Percentiles rank a stretch among this genome's conserved stretches.
phyloP scores from a whole-genome alignment of 441 rosid species.

The Erodium chrysanthum region DNA sequence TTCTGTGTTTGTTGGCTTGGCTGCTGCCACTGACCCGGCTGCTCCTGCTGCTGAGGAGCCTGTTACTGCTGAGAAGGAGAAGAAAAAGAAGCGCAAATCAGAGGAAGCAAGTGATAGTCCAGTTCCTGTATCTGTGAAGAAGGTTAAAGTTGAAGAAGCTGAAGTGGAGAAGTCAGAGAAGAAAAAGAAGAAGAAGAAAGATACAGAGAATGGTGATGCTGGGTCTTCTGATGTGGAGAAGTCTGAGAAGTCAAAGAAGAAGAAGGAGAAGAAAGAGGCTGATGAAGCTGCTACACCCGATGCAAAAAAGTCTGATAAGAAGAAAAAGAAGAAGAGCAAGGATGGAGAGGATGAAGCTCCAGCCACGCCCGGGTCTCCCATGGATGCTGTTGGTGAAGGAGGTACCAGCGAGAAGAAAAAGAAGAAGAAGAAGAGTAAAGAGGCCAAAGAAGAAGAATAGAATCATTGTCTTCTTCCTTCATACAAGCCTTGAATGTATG shows the following conservation, averaged over 20 bases:
- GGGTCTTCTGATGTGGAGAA: constrained; percentile 20
- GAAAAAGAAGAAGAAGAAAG: constrained; percentile 4
- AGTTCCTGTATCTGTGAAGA: constrained; percentile 40
- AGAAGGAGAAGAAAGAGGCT: no score
- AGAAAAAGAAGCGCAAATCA: constrained; percentile 34
- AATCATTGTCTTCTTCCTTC: constrained; percentile 10
- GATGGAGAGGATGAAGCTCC: constrained; percentile 41
- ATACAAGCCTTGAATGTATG: background rate
- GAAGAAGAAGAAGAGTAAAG: constrained; percentile 24
- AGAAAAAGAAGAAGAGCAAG: constrained; percentile 50
- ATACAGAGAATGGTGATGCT: constrained; percentile 31
- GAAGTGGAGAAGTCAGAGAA: constrained; percentile 26
- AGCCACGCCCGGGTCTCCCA: constrained; percentile 2
- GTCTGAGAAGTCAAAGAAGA: no score
- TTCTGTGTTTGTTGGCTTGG: constrained; percentile 49
- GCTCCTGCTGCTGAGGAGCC: constrained; percentile 34
- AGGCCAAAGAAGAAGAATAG: constrained; percentile 30
- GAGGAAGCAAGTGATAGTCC: constrained; percentile 34
- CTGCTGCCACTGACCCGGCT: constrained; percentile 38
- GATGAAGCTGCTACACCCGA: constrained; percentile 17
- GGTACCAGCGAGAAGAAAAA: constrained; percentile 40
- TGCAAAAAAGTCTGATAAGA: constrained; percentile 22
- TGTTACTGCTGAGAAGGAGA: constrained; percentile 10
- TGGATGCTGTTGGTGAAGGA: constrained; percentile 18
- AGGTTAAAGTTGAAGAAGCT: constrained; percentile 27